phyloP scores from a whole-genome alignment of 768 basidiomycete species.

The Xanthoconium stramineum region DNA sequence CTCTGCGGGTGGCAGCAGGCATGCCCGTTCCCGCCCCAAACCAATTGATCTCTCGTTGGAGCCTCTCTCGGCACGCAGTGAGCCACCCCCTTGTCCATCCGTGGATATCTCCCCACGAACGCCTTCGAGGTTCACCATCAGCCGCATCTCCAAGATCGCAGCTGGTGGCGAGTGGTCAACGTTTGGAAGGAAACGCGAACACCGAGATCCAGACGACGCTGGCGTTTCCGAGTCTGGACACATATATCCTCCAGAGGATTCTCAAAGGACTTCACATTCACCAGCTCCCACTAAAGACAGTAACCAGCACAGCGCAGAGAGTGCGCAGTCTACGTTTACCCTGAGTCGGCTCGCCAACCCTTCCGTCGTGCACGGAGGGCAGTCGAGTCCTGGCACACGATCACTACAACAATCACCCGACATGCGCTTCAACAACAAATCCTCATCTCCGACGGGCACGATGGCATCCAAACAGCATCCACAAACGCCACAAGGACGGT shows the following conservation, averaged over 20 bases:
- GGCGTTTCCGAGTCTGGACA: conserved; percentile 9
- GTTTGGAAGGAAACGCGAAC: conserved; percentile 30
- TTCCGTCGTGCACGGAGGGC: conserved; percentile 2
- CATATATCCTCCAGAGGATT: conserved; percentile 9
- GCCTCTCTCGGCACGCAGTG: background rate
- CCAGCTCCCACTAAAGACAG: conserved; percentile 18
- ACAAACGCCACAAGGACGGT: conserved; percentile 25
- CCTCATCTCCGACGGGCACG: conserved; percentile 31
- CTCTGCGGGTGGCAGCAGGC: conserved; percentile 4
- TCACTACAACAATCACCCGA: conserved; percentile 23
- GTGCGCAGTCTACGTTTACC: conserved; percentile 19
- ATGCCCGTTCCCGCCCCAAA: conserved; percentile 3
- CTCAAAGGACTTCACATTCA: conserved; percentile 14
- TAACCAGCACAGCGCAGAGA: conserved; percentile 15
- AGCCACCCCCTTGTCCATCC: conserved; percentile 1
- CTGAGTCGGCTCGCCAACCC: conserved; percentile 17
- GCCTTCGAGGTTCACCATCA: conserved; percentile 8
- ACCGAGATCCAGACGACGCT: conserved; percentile 11
- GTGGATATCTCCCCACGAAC: conserved; percentile 12
- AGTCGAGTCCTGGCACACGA: conserved; percentile 7
- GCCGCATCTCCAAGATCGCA: conserved; percentile 19
- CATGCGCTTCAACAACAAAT: conserved; percentile 19
- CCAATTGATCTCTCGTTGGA: background rate
- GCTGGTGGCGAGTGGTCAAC: conserved; percentile 33
- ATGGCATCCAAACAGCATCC: conserved; percentile 25